Evolutionary conservation across 23 red algal species (phyloP), one percentile per base, ranked within the genome.

Genomic region (Gracilaria gracilis): DNA sequence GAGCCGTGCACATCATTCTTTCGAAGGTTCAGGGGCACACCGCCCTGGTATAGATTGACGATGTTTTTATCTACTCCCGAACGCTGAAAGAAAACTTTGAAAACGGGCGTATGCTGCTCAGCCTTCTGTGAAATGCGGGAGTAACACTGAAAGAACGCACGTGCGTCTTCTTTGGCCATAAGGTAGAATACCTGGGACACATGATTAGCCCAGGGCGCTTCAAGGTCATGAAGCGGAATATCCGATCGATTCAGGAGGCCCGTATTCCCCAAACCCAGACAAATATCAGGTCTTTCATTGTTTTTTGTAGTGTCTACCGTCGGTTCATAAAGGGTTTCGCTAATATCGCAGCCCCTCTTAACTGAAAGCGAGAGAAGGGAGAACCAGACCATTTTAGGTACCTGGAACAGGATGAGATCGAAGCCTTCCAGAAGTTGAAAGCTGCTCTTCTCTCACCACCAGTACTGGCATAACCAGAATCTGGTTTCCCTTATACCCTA

Each of bases 371-470:
- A 16, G 19, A 19, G 29, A 86, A 55, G 32, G 64, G 49, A 1
- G 65, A 86, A 55, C 61, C 13, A 34, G 37, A 50, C 21, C 28
- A 27, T 20, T 74, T 74, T 20, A 39, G 20, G 3, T 57, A 32
- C 2, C 20, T 89, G 50, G 71, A 46, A 16, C 12, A 66, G 1
- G 69, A 77, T 29, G 53, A 89, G 16, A 14, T 65, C 15, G 72
- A 79, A 42, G 47, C 86, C 37, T 89, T 89, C 47, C 55, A 62
- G 0, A 9, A 67, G 19, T 53, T 89, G 70, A 89, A 89, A 73
- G 67, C 37, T 23, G 72, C 70, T 13, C 75, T 89, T 1, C 50
- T 67, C 0, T 47, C 25, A 20, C 72, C 71, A 29, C 86, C 33
- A 7, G 57, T 80, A 58, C 37, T 89, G 61, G 83, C 61, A 46